Percentiles rank a stretch among this genome's conserved stretches.
Evolutionary conservation across 2,329 filamentous ascomycete species (phyloP).

Genomic region (Acephala macrosclerotiorum): DNA sequence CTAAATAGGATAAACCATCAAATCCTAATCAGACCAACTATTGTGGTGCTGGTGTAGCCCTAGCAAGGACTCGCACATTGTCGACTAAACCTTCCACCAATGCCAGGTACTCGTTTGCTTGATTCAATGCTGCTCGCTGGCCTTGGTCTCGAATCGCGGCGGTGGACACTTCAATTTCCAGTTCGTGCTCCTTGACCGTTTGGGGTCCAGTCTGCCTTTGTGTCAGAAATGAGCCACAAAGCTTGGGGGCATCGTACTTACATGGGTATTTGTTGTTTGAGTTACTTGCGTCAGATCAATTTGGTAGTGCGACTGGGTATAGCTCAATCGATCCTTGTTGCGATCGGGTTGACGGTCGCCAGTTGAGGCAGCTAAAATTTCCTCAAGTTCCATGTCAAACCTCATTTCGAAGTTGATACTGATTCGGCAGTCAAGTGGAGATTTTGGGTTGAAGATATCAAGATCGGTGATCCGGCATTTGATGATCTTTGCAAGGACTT

Average conservation of each 20-base stretch:
- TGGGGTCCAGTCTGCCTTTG: conserved; percentile 34
- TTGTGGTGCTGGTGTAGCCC: conserved; percentile 21
- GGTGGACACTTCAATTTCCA: conserved; percentile 80
- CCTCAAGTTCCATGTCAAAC: conserved; percentile 73
- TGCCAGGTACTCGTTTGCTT: conserved; percentile 67
- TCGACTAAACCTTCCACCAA: conserved; percentile 78
- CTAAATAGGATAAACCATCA: neutral
- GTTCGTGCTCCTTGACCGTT: conserved; percentile 74
- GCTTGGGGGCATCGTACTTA: conserved; percentile 32
- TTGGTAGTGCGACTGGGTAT: conserved; percentile 86
- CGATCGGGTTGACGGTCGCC: conserved; percentile 60
- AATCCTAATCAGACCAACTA: neutral
- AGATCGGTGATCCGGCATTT: conserved; percentile 89
- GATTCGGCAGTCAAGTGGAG: conserved; percentile 87
- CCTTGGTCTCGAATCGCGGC: conserved; percentile 71
- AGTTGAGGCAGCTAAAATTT: conserved; percentile 46
- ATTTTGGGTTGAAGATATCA: conserved; percentile 82
- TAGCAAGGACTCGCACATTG: conserved; percentile 55
- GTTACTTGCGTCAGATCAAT: conserved; percentile 94
- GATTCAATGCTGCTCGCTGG: conserved; percentile 56
- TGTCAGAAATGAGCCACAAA: conserved; percentile 12
- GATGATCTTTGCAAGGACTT: conserved; percentile 82
- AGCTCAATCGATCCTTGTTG: conserved; percentile 90
- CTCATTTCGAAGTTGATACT: conserved; percentile 95
- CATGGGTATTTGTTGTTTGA: conserved; percentile 68